phyloP scores from a whole-genome alignment of 164 flowering plant genomes.

The Liquidambar formosana region DNA sequence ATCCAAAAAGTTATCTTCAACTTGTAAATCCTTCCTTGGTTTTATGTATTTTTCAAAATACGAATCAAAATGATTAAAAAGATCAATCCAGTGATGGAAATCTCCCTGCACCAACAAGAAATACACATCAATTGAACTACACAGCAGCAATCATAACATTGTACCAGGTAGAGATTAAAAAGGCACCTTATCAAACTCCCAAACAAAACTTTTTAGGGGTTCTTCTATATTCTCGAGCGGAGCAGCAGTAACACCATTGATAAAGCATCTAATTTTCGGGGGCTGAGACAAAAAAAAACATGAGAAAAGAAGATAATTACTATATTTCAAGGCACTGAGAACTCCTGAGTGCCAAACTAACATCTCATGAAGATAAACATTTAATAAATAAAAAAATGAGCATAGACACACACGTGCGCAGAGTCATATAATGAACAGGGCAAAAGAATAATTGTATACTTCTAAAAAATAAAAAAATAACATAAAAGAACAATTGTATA shows the following conservation, averaged over 20 bases:
- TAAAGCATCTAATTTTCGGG: constrained; percentile 78
- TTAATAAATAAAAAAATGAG: background rate
- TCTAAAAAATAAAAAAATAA: too few species aligned
- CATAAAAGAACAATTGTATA: too few species aligned
- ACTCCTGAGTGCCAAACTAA: background rate
- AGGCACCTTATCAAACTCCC: constrained; percentile 92
- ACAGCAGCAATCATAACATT: background rate
- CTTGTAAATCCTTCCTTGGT: constrained; percentile 80
- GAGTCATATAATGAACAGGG: too few species aligned
- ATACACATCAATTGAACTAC: constrained; percentile 11
- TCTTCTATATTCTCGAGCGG: constrained; percentile 86
- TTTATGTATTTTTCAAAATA: constrained; percentile 84
- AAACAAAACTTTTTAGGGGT: constrained; percentile 64
- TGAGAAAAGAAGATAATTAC: constrained; percentile 1
- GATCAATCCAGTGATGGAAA: constrained; percentile 96
- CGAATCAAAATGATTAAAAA: constrained; percentile 88
- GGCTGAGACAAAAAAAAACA: constrained; percentile 57
- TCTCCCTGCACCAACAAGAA: constrained; percentile 67
- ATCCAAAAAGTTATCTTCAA: constrained; percentile 69
- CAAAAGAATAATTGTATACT: too few species aligned
- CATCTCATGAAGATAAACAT: background rate
- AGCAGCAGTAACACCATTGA: constrained; percentile 57
- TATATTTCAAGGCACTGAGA: background rate
- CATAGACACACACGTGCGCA: too few species aligned
- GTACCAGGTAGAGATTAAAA: background rate